Evolutionary conservation across 805 yeast species (phyloP).

Genomic region (Metschnikowia arizonensis): DNA sequence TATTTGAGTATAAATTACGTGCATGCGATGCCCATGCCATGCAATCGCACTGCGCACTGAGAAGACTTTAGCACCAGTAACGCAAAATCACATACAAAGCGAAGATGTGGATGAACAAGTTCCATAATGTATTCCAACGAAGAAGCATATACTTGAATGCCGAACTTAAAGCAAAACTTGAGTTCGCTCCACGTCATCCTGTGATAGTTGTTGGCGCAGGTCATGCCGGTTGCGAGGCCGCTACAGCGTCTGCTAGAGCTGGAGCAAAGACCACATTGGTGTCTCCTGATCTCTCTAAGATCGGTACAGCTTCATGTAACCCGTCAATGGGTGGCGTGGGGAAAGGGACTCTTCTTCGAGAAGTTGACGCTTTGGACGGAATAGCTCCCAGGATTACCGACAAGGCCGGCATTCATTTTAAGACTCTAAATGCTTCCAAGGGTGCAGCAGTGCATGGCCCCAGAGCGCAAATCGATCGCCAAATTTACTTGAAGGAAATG

Average conservation of each 20-base stretch:
- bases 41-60: conserved; percentile 3
- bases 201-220: conserved; percentile 96
- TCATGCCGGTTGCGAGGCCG: conserved; percentile 98
- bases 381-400: conserved; percentile 85
- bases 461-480: conserved; percentile 90
- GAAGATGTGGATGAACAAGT: neutral
- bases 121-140: neutral
- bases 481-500: conserved; percentile 75
- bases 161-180: conserved; percentile 31
- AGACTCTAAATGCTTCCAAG: conserved; percentile 75
- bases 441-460: conserved; percentile 99
- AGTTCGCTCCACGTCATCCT: conserved; percentile 40
- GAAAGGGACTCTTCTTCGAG: conserved; percentile 86
- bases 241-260: conserved; percentile 83
- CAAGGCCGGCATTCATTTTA: conserved; percentile 87
- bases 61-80: neutral
- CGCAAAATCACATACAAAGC: neutral
- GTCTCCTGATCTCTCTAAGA: conserved; percentile 69
- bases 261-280: conserved; percentile 69
- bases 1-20: neutral
- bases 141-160: conserved; percentile 30
- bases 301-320: conserved; percentile 95
- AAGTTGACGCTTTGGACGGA: conserved; percentile 96
- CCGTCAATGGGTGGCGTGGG: conserved; percentile 99
- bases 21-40: conserved; percentile 2